phyloP scores from a whole-genome alignment of 345 rosid genomes.

The Pistacia vera region DNA sequence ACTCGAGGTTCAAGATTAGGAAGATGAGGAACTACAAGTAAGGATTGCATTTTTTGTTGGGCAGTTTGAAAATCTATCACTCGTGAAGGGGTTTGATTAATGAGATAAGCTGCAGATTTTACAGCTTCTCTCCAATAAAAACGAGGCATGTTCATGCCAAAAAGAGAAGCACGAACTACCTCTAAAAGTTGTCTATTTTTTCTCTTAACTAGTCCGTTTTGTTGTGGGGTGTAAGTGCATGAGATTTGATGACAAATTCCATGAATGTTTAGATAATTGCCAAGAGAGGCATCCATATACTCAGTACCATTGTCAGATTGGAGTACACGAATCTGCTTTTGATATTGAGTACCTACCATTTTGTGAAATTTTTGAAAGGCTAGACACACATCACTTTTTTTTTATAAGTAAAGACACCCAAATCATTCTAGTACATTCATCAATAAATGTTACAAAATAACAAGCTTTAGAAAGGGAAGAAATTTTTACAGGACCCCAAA shows the following conservation, averaged over 20 bases:
- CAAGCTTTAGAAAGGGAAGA: not conserved
- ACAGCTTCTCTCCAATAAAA: no score
- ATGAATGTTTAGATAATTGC: not conserved
- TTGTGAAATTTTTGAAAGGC: not conserved
- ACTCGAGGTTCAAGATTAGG: no score
- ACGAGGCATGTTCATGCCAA: not conserved
- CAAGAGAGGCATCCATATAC: not conserved
- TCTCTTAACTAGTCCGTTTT: not conserved
- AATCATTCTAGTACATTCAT: slow-evolving; percentile 2
- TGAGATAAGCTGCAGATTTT: no score
- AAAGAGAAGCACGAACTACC: not conserved
- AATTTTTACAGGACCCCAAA: not conserved
- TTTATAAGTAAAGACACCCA: not conserved
- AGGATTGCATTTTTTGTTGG: no score
- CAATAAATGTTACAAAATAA: slow-evolving; percentile 13
- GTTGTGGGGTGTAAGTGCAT: slow-evolving; percentile 5
- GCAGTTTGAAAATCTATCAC: no score
- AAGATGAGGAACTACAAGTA: no score
- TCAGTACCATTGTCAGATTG: not conserved
- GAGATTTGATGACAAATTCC: not conserved
- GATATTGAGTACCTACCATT: not conserved
- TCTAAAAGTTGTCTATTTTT: not conserved
- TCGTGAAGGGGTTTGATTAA: no score
- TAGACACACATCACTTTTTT: not conserved
- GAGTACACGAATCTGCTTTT: not conserved